Percentiles rank a stretch among this genome's conserved stretches.
phyloP scores from a whole-genome alignment of 164 flowering plant genomes.

The Sextonia rubra region DNA sequence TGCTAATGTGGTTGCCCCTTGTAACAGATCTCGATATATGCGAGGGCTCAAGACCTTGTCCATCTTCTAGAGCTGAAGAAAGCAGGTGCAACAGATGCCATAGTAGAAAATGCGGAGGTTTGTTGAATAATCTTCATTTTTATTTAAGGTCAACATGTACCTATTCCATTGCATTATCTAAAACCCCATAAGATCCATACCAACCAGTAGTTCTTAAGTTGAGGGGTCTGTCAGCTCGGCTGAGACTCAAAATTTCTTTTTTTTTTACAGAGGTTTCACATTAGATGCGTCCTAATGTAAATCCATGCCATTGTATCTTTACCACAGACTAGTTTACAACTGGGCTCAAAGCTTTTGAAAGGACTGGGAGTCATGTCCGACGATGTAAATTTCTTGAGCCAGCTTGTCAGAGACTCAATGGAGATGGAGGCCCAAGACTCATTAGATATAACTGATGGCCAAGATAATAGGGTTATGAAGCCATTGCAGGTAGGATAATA shows the following conservation, averaged over 20 bases:
- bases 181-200: background rate
- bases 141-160: background rate
- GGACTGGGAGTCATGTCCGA: slow-evolving; percentile 97
- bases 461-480: slow-evolving; percentile 53
- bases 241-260: background rate
- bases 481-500: slow-evolving; percentile 62
- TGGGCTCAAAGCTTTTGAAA: slow-evolving; percentile 87
- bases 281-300: background rate
- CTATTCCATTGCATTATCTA: background rate
- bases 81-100: slow-evolving; percentile 96
- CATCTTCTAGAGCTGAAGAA: slow-evolving; percentile 90
- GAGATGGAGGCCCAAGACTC: slow-evolving; percentile 79
- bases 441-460: slow-evolving; percentile 34
- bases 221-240: no score
- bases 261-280: background rate
- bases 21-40: slow-evolving; percentile 81
- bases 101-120: slow-evolving; percentile 90
- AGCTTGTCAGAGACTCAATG: slow-evolving; percentile 86
- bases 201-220: no score
- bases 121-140: background rate
- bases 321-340: slow-evolving; percentile 87
- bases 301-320: background rate
- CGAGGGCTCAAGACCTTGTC: slow-evolving; percentile 71
- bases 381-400: slow-evolving; percentile 79
- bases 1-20: background rate